Percentiles rank a stretch among this genome's conserved stretches.
Conservation (phyloP, 2,329 filamentous ascomycete genomes). For the Aspergillus caelatus region DNA sequence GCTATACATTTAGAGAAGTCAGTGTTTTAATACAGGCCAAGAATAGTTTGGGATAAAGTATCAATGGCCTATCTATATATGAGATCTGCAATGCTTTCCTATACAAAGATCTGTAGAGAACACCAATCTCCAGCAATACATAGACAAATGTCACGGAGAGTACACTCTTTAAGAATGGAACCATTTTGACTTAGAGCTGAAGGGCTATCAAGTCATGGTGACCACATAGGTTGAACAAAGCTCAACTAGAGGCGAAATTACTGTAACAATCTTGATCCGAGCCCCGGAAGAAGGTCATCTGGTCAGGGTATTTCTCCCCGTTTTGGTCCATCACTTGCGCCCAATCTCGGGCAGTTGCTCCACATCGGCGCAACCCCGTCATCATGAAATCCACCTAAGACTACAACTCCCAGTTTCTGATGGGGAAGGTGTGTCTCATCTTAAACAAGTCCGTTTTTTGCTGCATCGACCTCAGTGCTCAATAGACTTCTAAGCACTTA, state of each 20-base stretch:
- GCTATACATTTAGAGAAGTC: background rate
- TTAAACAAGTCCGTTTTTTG: too few species aligned
- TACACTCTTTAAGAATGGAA: background rate
- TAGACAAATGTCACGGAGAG: background rate
- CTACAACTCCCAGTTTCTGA: background rate
- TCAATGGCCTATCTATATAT: background rate
- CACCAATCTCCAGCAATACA: background rate
- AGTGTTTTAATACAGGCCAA: background rate
- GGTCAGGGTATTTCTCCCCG: constrained; percentile 11
- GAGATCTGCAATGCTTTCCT: background rate
- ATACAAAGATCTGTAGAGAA: background rate
- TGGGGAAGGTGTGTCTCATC: background rate
- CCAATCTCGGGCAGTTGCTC: constrained; percentile 23
- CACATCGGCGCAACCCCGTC: constrained; percentile 23
- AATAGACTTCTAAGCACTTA: background rate
- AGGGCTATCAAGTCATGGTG: background rate
- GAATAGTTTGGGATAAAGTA: background rate
- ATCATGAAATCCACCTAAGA: constrained; percentile 16
- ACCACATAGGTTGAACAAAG: background rate
- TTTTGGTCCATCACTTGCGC: constrained; percentile 14
- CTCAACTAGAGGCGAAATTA: background rate
- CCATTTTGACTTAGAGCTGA: background rate
- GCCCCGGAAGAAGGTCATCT: constrained; percentile 21
- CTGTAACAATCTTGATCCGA: background rate
- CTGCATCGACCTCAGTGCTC: background rate